Evolutionary conservation across 164 flowering plant genomes (phyloP).

Genomic region (Taxillus chinensis): DNA sequence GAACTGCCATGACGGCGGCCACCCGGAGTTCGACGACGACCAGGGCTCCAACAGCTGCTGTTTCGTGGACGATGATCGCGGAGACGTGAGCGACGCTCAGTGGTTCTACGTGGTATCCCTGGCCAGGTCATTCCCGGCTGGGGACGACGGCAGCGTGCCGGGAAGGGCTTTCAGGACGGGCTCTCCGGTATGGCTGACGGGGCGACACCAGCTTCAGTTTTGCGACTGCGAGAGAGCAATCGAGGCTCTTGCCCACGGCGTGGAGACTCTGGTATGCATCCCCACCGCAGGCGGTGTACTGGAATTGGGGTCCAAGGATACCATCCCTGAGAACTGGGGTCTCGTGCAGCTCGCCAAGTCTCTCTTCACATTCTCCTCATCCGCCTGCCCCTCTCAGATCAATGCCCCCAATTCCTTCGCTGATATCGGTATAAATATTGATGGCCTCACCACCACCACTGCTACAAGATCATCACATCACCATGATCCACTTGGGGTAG

Average conservation of each 20-base stretch:
- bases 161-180: constrained; percentile 36
- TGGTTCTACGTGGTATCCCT: constrained; percentile 71
- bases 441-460: constrained; percentile 6
- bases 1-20: constrained; percentile 14
- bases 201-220: constrained; percentile 23
- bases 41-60: background rate
- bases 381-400: constrained; percentile 8
- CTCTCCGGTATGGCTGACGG: constrained; percentile 38
- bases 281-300: constrained; percentile 41
- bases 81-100: constrained; percentile 41
- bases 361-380: constrained; percentile 27
- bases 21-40: constrained; percentile 5
- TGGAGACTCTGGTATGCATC: constrained; percentile 50
- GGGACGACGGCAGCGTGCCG: constrained; percentile 24
- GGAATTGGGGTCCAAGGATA: constrained; percentile 50
- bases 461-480: constrained; percentile 10
- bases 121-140: constrained; percentile 30
- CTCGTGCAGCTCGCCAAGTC: constrained; percentile 33
- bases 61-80: constrained; percentile 33
- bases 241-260: constrained; percentile 49
- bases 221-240: constrained; percentile 42
- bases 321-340: constrained; percentile 31
- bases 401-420: constrained; percentile 23
- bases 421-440: constrained; percentile 20
- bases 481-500: background rate